These are phyloP conservation scores for Irineochytrium annulatum DNA, from an alignment of 192 early-diverging fungal genomes.

Conservation along the genomic window DNA sequence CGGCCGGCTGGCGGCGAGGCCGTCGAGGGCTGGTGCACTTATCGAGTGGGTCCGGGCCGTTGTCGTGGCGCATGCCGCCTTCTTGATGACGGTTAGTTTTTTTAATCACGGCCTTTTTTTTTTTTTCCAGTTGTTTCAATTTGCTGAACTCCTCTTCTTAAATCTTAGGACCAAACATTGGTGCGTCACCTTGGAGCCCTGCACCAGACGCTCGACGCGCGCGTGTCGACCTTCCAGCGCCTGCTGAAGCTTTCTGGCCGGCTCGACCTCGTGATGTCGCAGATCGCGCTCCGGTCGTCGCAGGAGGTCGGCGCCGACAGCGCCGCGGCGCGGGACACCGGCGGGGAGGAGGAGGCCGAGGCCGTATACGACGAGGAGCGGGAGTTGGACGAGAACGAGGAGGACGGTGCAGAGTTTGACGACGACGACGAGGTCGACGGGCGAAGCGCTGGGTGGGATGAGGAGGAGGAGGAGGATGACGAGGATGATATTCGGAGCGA, in stretches of 20 bases:
- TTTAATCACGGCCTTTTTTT: constrained; percentile 1
- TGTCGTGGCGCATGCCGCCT: constrained; percentile 37
- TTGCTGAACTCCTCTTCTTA: background rate
- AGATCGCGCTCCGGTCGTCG: constrained; percentile 22
- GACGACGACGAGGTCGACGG: constrained; percentile 9
- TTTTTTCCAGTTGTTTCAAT: constrained; percentile 1
- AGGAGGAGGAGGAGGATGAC: constrained; percentile 16
- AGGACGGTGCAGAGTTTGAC: background rate
- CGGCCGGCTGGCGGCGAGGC: constrained; percentile 27
- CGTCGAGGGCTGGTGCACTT: constrained; percentile 31
- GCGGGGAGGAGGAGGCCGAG: constrained; percentile 25
- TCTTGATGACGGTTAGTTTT: constrained; percentile 39
- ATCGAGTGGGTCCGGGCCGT: constrained; percentile 48
- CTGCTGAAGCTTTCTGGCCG: constrained; percentile 40
- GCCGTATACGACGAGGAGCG: constrained; percentile 35
- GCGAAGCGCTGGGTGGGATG: constrained; percentile 5
- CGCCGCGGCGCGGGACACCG: constrained; percentile 11
- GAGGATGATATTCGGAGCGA: constrained; percentile 18
- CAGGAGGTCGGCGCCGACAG: background rate
- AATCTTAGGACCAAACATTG: constrained; percentile 24
- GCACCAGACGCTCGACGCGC: constrained; percentile 30
- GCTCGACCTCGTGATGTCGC: constrained; percentile 40
- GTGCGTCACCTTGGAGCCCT: constrained; percentile 23
- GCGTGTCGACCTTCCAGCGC: constrained; percentile 25
- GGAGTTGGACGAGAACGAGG: constrained; percentile 8